Conservation (phyloP, 176 grass and related monocot species). For the Poa pratensis region DNA sequence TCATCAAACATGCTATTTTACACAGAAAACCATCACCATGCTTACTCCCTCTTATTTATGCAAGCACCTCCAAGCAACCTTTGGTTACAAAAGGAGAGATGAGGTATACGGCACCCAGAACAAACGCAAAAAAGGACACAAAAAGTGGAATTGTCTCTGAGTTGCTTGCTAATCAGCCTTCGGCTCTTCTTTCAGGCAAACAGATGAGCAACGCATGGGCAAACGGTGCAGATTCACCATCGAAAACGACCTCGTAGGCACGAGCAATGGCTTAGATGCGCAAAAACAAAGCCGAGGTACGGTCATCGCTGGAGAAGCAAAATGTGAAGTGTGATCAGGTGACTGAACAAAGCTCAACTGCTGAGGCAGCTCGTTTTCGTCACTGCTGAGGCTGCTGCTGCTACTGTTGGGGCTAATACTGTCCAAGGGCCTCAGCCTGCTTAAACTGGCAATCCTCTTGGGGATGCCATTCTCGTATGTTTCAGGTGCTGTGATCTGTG, state of each 20-base stretch:
- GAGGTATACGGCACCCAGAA: neutral
- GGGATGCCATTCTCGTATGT: neutral
- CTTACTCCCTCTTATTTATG: slow-evolving; percentile 31
- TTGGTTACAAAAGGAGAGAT: neutral
- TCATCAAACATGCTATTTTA: neutral
- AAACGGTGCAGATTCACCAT: slow-evolving; percentile 35
- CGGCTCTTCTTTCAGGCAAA: slow-evolving; percentile 1
- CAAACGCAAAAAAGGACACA: neutral
- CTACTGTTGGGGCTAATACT: slow-evolving; percentile 40
- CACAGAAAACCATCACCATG: neutral
- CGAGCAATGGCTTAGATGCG: neutral
- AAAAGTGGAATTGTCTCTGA: neutral
- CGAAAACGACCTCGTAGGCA: slow-evolving; percentile 17
- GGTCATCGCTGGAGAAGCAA: neutral
- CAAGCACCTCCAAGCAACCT: slow-evolving; percentile 21
- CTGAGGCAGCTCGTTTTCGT: slow-evolving; percentile 24
- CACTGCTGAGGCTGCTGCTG: slow-evolving; percentile 40
- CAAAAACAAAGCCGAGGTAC: neutral
- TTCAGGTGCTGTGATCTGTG: neutral
- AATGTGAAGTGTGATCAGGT: neutral
- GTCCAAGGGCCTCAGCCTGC: slow-evolving; percentile 7
- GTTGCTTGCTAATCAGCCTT: slow-evolving; percentile 24
- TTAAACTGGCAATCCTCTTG: slow-evolving; percentile 43
- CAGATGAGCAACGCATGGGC: neutral
- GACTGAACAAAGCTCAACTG: neutral